phyloP scores from a whole-genome alignment of 441 rosid genomes.

The Bruguiera hainesii region DNA sequence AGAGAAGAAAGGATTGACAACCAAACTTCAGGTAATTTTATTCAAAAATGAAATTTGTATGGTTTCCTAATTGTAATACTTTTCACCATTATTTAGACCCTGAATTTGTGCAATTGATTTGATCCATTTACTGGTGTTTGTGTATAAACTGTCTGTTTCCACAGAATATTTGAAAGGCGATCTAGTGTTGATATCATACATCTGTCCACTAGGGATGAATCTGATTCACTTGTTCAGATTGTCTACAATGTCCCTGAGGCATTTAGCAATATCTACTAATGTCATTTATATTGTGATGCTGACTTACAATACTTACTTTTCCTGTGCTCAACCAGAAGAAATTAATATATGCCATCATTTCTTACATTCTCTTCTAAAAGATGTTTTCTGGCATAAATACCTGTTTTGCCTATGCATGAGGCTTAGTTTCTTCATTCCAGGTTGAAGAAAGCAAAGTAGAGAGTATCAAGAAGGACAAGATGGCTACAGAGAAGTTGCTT shows the following conservation, averaged over 20 bases:
- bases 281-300: too few species aligned
- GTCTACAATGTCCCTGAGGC: constrained; percentile 4
- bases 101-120: neutral
- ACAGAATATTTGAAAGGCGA: neutral
- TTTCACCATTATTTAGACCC: neutral
- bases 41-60: constrained; percentile 11
- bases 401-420: neutral
- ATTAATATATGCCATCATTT: neutral
- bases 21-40: constrained; percentile 91
- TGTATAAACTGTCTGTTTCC: neutral
- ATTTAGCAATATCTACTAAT: too few species aligned
- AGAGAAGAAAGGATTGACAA: constrained; percentile 91
- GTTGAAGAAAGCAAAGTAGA: constrained; percentile 96
- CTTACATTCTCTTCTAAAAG: neutral
- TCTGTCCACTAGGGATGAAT: neutral
- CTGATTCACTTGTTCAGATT: neutral
- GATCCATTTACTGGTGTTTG: neutral
- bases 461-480: constrained; percentile 87
- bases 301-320: too few species aligned
- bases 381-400: neutral
- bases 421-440: constrained; percentile 33
- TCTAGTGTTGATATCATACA: neutral
- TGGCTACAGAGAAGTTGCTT: constrained; percentile 86
- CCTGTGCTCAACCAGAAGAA: too few species aligned
- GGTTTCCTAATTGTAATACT: constrained; percentile 4